These are phyloP conservation scores for Candida awuae DNA, from an alignment of 805 yeast species.

Conservation along the genomic window DNA sequence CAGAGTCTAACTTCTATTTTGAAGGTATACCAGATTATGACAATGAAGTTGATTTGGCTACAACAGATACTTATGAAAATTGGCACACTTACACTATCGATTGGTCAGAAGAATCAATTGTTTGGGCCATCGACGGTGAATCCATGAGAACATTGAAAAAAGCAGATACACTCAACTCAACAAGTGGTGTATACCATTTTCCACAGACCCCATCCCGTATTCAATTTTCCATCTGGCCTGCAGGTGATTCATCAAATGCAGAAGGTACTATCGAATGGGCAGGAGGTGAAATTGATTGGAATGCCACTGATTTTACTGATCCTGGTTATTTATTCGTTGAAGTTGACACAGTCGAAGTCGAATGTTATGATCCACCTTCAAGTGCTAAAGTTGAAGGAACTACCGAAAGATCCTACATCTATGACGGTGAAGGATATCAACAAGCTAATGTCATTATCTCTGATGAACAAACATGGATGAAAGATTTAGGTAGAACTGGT, in stretches of 20 bases:
- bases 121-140: conserved; percentile 69
- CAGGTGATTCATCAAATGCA: conserved; percentile 48
- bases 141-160: conserved; percentile 56
- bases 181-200: conserved; percentile 46
- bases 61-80: conserved; percentile 50
- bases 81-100: conserved; percentile 73
- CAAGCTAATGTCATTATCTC: conserved; percentile 50
- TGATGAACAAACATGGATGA: conserved; percentile 53
- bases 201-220: conserved; percentile 74
- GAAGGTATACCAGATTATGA: conserved; percentile 66
- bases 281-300: conserved; percentile 84
- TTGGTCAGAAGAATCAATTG: conserved; percentile 66
- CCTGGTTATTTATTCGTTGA: conserved; percentile 78
- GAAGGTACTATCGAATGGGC: conserved; percentile 74
- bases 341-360: conserved; percentile 50
- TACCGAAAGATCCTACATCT: conserved; percentile 38
- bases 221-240: conserved; percentile 74
- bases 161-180: conserved; percentile 53
- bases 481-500: conserved; percentile 58
- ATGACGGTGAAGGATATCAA: conserved; percentile 41
- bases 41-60: conserved; percentile 40
- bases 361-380: conserved; percentile 68
- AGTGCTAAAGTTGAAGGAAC: conserved; percentile 39
- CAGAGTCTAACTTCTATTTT: conserved; percentile 75
- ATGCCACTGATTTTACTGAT: conserved; percentile 58